Evolutionary conservation across 352 stramenopile species (phyloP), one percentile per base, ranked within the genome.

Genomic region (Phytophthora ramorum): DNA sequence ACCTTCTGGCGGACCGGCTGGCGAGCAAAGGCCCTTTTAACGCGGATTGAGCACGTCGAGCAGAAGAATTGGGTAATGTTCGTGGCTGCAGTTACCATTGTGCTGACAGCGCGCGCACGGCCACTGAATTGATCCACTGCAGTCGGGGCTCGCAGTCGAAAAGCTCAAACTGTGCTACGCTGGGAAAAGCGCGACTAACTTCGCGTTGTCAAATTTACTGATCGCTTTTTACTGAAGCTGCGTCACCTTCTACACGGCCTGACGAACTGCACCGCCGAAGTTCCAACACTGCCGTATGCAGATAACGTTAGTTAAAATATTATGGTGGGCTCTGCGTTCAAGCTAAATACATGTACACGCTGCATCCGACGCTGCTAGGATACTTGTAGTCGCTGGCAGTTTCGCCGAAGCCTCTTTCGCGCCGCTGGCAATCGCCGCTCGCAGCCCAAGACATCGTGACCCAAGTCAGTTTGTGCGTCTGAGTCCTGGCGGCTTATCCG

Each of bases 1-100:
- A 63, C 22, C 34, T 63, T 57, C 51, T 56, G 51, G 34, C 17
- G 10, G 7, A 17, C n/a, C 59, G 62, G 59, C 54, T 55, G 59
- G 51, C 12, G 19, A 7, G 16, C 9, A 9, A 7, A 28, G 16
- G 1, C n/a, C 41, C 49, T 49, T 55, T 67, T 55, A 5, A 14
- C 20, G 12, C n/a, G 5, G 19, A 49, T 63, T 63, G 54, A 54
- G 55, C 26, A 46, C 41, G 3, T 59, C 16, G 30, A 35, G 46
- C 20, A 16, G 9, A n/a, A 8, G 19, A 50, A 65, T 58, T 58
- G 45, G 0, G 26, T 12, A 10, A 34, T 34, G 28, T 24, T 24
- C 22, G 22, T 57, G 43, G 20, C 10, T 57, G 43, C 30, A 47
- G 34, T 24, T n/a, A 4, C 19, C 30, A 19, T 17, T 17, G 4